These are phyloP conservation scores for Cyclotella sp. DNA, from an alignment of 108 stramenopile species.

Conservation along the genomic window DNA sequence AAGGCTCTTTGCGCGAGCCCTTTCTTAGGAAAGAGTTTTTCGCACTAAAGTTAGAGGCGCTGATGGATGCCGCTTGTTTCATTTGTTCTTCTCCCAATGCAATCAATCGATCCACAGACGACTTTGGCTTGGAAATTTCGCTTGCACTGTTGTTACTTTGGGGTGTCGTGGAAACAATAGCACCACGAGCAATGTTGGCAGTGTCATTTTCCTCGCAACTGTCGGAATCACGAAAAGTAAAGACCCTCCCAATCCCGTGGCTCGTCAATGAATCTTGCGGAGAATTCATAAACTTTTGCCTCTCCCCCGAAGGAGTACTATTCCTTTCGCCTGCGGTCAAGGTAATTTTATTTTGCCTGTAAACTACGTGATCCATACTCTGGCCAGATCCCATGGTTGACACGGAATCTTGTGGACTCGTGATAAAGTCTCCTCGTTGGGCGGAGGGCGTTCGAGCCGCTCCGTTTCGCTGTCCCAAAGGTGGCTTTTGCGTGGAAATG, in stretches of 20 bases:
- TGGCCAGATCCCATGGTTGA: conserved; percentile 3
- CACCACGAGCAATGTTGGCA: neutral
- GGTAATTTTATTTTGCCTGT: neutral
- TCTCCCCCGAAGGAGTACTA: neutral
- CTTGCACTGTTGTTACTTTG: neutral
- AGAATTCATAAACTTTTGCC: conserved; percentile 3
- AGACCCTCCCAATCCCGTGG: neutral
- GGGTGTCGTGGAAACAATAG: neutral
- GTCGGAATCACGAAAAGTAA: neutral
- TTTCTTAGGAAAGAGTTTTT: conserved; percentile 29
- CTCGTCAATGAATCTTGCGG: neutral
- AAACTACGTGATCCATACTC: neutral
- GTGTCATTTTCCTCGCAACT: neutral
- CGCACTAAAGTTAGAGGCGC: neutral
- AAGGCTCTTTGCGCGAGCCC: conserved; percentile 55
- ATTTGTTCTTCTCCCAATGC: conserved; percentile 42
- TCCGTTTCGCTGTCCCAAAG: neutral
- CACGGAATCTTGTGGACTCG: conserved; percentile 10
- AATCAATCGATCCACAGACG: conserved; percentile 18
- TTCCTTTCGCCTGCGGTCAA: neutral
- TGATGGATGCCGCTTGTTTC: conserved; percentile 4
- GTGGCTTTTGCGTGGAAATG: neutral
- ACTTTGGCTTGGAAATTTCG: neutral
- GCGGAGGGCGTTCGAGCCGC: conserved; percentile 5
- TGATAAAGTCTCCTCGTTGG: conserved; percentile 9